Evolutionary conservation across 768 basidiomycete species (phyloP).

Genomic region (Collybia sordida): DNA sequence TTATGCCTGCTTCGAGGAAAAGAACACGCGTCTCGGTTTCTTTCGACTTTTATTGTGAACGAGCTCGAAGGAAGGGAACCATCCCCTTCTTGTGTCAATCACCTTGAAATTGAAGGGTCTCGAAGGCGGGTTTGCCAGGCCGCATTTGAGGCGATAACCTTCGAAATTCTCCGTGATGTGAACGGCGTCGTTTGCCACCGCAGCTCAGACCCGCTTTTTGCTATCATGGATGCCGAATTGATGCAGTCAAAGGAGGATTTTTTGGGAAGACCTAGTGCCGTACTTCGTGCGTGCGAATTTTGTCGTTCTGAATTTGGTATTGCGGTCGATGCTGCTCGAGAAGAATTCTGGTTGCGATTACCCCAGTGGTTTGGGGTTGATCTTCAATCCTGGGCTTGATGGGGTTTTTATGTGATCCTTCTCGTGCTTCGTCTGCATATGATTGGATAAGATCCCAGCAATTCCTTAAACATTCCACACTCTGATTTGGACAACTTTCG

Average conservation of each 20-base stretch:
- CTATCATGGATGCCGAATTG: slow-evolving; percentile 63
- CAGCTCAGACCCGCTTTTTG: slow-evolving; percentile 69
- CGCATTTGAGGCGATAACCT: slow-evolving; percentile 73
- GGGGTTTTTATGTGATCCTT: slow-evolving; percentile 4
- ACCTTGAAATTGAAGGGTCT: slow-evolving; percentile 42
- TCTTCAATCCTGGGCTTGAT: slow-evolving; percentile 24
- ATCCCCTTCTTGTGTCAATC: slow-evolving; percentile 46
- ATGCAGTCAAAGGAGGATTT: slow-evolving; percentile 62
- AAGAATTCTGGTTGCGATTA: slow-evolving; percentile 64
- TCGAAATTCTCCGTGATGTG: slow-evolving; percentile 72
- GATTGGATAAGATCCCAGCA: too few relatives aligned
- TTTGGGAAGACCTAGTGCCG: slow-evolving; percentile 37
- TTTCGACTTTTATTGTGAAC: slow-evolving; percentile 76
- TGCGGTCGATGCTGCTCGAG: slow-evolving; percentile 58
- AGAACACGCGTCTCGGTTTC: slow-evolving; percentile 70
- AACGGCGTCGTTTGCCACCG: slow-evolving; percentile 67
- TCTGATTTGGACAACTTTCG: neutral
- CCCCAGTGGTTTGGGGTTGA: slow-evolving; percentile 68
- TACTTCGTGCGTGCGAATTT: slow-evolving; percentile 61
- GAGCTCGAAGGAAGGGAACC: slow-evolving; percentile 67
- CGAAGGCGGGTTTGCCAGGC: slow-evolving; percentile 60
- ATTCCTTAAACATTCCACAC: neutral
- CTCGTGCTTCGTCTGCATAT: neutral
- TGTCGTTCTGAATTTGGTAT: slow-evolving; percentile 62
- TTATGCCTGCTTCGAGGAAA: slow-evolving; percentile 64